Evolutionary conservation across 2,329 filamentous ascomycete species (phyloP).

Genomic region (Lecanoromycetidae sp.): DNA sequence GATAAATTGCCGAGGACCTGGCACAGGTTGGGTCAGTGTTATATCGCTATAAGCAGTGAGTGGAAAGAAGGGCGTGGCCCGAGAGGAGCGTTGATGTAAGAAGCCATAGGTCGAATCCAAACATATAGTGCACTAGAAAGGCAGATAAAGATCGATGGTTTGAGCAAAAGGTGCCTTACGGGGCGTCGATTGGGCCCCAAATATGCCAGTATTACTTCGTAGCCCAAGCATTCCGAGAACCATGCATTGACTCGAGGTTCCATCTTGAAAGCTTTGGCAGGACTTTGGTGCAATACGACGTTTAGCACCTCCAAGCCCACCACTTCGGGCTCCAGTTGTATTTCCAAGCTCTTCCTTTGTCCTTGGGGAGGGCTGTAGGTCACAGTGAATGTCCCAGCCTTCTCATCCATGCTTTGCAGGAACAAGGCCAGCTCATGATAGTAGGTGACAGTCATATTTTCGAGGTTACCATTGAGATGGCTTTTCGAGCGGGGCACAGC

Average conservation of each 20-base stretch:
- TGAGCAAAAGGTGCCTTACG: too few species aligned
- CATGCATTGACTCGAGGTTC: conserved; percentile 47
- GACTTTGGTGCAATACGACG: conserved; percentile 49
- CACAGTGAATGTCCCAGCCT: conserved; percentile 25
- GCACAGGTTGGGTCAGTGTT: conserved; percentile 50
- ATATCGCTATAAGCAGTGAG: conserved; percentile 52
- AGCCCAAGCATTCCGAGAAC: conserved; percentile 57
- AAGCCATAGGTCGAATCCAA: too few species aligned
- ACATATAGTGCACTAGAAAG: too few species aligned
- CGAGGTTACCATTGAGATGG: conserved; percentile 22
- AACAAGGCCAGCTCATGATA: conserved; percentile 54
- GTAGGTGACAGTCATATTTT: conserved; percentile 48
- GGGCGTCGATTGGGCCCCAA: conserved; percentile 49
- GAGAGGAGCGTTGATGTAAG: too few species aligned
- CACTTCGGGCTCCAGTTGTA: conserved; percentile 46
- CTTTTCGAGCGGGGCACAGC: conserved; percentile 1
- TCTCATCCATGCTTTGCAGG: conserved; percentile 39
- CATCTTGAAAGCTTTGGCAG: conserved; percentile 51
- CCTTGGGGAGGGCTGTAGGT: conserved; percentile 24
- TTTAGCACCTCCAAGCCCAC: conserved; percentile 36
- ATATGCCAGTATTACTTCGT: conserved; percentile 49
- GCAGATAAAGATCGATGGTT: too few species aligned
- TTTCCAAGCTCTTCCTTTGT: conserved; percentile 33
- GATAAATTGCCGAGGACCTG: conserved; percentile 50
- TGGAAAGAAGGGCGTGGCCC: too few species aligned